These are phyloP conservation scores for Rhytidiadelphus loreus DNA, from an alignment of 225 moss, liverwort and hornwort species.

Conservation along the genomic window DNA sequence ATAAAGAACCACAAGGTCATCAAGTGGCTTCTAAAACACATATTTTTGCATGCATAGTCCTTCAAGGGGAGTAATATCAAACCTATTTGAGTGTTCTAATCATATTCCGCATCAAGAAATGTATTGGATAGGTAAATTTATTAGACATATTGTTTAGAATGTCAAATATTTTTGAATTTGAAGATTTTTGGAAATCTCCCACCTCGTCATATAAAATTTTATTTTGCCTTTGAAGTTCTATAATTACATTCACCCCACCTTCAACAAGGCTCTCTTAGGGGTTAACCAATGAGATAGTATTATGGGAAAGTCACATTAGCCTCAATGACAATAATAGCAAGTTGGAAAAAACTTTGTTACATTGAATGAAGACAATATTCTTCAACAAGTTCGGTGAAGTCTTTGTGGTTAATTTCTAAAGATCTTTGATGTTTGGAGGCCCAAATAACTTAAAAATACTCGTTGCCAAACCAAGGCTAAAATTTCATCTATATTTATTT, in stretches of 20 bases:
- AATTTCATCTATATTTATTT: no score
- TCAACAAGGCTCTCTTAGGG: fast-evolving
- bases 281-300: background rate
- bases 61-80: background rate
- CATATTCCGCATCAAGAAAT: background rate
- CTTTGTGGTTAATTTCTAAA: background rate
- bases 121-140: background rate
- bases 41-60: no score
- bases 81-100: background rate
- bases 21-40: no score
- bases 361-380: background rate
- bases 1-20: no score
- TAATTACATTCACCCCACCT: background rate
- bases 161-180: background rate
- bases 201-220: background rate
- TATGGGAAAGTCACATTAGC: background rate
- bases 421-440: background rate
- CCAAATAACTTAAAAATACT: no score
- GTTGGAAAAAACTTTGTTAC: fast-evolving
- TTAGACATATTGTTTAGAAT: background rate
- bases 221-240: background rate
- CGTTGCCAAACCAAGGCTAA: no score
- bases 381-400: background rate
- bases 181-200: background rate
- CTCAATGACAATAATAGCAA: background rate